Evolutionary conservation across 257 asterid species (phyloP).

Genomic region (Fraxinus excelsior): DNA sequence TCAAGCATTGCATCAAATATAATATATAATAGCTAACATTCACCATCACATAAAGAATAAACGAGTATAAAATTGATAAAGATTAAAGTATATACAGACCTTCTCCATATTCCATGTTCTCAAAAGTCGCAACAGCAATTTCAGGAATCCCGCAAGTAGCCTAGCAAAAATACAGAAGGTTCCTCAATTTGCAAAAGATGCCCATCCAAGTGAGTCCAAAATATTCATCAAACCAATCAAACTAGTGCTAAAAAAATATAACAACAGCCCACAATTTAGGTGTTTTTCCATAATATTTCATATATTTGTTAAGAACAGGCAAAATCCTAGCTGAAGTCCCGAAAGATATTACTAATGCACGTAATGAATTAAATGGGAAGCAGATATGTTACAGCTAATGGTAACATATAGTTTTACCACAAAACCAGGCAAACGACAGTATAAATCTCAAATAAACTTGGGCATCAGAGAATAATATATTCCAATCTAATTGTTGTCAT

Average conservation of each 20-base stretch:
- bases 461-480: constrained; percentile 7
- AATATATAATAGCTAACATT: constrained; percentile 12
- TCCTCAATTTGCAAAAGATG: constrained; percentile 14
- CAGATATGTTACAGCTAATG: constrained; percentile 10
- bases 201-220: background rate
- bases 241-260: constrained; percentile 4
- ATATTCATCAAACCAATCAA: constrained; percentile 2
- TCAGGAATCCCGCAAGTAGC: constrained; percentile 99
- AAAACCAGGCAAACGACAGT: background rate
- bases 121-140: constrained; percentile 85
- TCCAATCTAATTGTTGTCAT: constrained; percentile 13
- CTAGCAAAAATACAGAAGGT: constrained; percentile 41
- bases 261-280: background rate
- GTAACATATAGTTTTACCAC: constrained; percentile 20
- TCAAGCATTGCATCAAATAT: constrained; percentile 12
- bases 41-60: constrained; percentile 15
- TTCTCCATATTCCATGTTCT: constrained; percentile 98
- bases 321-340: constrained; percentile 1
- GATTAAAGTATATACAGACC: constrained; percentile 49
- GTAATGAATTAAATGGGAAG: constrained; percentile 5
- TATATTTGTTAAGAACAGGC: background rate
- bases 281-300: background rate
- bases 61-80: constrained; percentile 20
- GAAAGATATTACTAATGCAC: constrained; percentile 2
- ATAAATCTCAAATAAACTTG: constrained; percentile 5